phyloP scores from a whole-genome alignment of 768 basidiomycete genomes.

The Fibroporia radiculosa region DNA sequence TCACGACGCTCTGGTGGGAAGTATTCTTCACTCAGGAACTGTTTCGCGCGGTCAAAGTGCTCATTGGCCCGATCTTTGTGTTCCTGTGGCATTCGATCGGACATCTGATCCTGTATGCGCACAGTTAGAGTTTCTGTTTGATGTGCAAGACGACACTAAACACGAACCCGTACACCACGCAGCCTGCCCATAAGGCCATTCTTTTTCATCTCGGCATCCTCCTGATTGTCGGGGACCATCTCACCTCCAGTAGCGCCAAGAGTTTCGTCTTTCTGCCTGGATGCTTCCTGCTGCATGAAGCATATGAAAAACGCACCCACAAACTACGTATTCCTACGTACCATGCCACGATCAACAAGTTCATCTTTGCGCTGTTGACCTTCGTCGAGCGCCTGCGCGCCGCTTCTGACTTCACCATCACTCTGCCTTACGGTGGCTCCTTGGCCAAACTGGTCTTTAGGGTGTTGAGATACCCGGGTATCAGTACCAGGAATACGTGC shows the following conservation, averaged over 20 bases:
- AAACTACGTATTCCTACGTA: no score
- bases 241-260: neutral
- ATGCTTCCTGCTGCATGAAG: neutral
- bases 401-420: constrained; percentile 27
- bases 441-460: constrained; percentile 35
- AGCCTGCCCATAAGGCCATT: constrained; percentile 24
- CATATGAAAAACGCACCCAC: no score
- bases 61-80: constrained; percentile 53
- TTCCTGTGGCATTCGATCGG: constrained; percentile 58
- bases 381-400: constrained; percentile 17
- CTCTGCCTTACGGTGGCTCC: constrained; percentile 27
- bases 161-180: constrained; percentile 22
- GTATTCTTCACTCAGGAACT: constrained; percentile 72
- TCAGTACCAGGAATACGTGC: constrained; percentile 38
- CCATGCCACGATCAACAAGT: constrained; percentile 8
- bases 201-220: constrained; percentile 32
- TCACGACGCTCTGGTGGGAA: constrained; percentile 89
- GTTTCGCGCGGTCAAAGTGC: constrained; percentile 48
- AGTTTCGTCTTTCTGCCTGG: neutral
- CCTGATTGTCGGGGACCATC: constrained; percentile 18
- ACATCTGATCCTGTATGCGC: constrained; percentile 29
- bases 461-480: constrained; percentile 40
- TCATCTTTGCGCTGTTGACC: constrained; percentile 14
- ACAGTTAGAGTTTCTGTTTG: no score
- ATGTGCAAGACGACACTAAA: neutral